These are phyloP conservation scores for Scorias spongiosa DNA, from an alignment of 2,329 filamentous ascomycete genomes.

Conservation along the genomic window DNA sequence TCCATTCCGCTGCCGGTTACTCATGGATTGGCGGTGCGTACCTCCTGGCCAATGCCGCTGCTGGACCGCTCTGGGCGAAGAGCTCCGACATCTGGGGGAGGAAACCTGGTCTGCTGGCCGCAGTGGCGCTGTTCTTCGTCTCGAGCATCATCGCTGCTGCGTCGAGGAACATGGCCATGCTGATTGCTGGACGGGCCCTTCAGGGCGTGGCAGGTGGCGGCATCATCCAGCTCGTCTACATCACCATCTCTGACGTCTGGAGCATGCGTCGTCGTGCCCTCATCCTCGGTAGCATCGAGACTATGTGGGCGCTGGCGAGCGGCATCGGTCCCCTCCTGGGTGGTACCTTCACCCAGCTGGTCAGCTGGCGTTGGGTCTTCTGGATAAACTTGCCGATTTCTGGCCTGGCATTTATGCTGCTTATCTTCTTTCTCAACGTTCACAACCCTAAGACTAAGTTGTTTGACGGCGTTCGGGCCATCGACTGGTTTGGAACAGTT, in stretches of 20 bases:
- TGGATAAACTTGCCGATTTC: slow-evolving; percentile 41
- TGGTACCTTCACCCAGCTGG: slow-evolving; percentile 32
- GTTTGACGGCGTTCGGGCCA: slow-evolving; percentile 31
- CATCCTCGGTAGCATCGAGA: slow-evolving; percentile 36
- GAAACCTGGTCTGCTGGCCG: slow-evolving; percentile 36
- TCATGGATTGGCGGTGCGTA: slow-evolving; percentile 74
- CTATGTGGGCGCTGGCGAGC: slow-evolving; percentile 41
- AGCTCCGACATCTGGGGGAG: slow-evolving; percentile 43
- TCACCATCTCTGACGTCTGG: slow-evolving; percentile 42
- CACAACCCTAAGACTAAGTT: slow-evolving; percentile 39
- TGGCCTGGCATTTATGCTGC: slow-evolving; percentile 32
- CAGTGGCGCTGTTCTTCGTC: slow-evolving; percentile 34
- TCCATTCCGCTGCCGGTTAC: slow-evolving; percentile 54
- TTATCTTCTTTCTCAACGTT: slow-evolving; percentile 39
- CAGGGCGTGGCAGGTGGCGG: slow-evolving; percentile 41
- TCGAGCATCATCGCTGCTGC: slow-evolving; percentile 36
- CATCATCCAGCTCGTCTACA: slow-evolving; percentile 35
- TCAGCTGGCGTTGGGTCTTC: slow-evolving; percentile 37
- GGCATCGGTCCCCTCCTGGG: slow-evolving; percentile 39
- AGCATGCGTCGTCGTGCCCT: slow-evolving; percentile 27
- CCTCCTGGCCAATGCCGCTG: slow-evolving; percentile 52
- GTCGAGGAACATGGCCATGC: slow-evolving; percentile 32
- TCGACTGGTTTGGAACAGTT: slow-evolving; percentile 41
- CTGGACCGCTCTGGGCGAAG: slow-evolving; percentile 54
- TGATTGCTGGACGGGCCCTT: slow-evolving; percentile 38